Evolutionary conservation across 148 eudicot species (phyloP).

Genomic region (Rhododendron ferrugineum): DNA sequence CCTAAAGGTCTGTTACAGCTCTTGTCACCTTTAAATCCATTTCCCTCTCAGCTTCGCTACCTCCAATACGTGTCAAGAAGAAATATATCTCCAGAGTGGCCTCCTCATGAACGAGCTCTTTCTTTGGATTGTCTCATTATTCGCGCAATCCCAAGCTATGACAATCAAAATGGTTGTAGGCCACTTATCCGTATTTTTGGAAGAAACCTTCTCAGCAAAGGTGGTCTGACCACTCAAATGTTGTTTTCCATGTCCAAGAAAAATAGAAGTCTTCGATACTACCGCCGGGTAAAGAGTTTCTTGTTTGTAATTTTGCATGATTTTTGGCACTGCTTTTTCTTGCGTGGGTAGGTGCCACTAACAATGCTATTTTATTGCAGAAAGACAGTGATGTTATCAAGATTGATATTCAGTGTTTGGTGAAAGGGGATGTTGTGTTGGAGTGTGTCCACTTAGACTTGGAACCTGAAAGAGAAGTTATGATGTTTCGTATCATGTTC

Average conservation of each 20-base stretch:
- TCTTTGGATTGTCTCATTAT: constrained; percentile 95
- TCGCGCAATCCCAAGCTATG: constrained; percentile 80
- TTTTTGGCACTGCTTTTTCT: not conserved
- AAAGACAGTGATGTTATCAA: constrained; percentile 95
- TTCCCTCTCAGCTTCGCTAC: constrained; percentile 95
- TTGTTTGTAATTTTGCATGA: not conserved
- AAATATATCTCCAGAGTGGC: constrained; percentile 91
- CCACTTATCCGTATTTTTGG: constrained; percentile 92
- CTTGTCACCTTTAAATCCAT: constrained; percentile 85
- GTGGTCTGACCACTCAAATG: constrained; percentile 79
- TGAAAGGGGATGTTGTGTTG: constrained; percentile 94
- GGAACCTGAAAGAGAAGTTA: constrained; percentile 94
- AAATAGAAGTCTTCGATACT: constrained; percentile 70
- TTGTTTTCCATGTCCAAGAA: constrained; percentile 87
- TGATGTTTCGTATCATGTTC: constrained; percentile 98
- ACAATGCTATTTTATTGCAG: constrained; percentile 38
- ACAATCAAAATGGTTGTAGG: constrained; percentile 77
- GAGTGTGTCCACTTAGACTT: constrained; percentile 91
- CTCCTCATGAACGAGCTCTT: constrained; percentile 82
- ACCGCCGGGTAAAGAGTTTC: constrained; percentile 51
- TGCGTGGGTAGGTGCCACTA: constrained; percentile 15
- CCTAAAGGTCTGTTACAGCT: constrained; percentile 85
- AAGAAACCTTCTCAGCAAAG: constrained; percentile 83
- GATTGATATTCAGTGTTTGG: constrained; percentile 92
- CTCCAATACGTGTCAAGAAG: constrained; percentile 91